phyloP scores from a whole-genome alignment of 306 rosid genomes.

The Carpinus viminea region DNA sequence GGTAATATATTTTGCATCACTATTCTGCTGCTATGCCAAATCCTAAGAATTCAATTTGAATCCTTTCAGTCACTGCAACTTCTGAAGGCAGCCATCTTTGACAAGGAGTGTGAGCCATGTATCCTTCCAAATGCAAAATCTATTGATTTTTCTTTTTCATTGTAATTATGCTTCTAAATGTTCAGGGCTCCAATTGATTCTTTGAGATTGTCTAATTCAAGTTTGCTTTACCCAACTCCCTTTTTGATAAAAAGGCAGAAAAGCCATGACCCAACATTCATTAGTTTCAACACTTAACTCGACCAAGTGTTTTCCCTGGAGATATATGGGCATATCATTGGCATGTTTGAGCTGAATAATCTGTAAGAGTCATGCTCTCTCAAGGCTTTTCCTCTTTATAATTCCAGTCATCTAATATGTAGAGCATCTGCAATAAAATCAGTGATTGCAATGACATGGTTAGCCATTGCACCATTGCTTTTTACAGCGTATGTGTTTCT shows the following conservation, averaged over 20 bases:
- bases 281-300: conserved; percentile 39
- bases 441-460: conserved; percentile 13
- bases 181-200: background rate
- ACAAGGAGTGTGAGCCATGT: conserved; percentile 80
- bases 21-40: conserved; percentile 19
- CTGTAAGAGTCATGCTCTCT: conserved; percentile 59
- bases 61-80: conserved; percentile 86
- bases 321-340: conserved; percentile 86
- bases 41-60: conserved; percentile 32
- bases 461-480: conserved; percentile 13
- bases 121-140: conserved; percentile 57
- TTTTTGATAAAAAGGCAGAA: conserved; percentile 1
- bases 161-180: conserved; percentile 20
- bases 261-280: conserved; percentile 11
- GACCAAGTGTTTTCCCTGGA: conserved; percentile 85
- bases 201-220: background rate
- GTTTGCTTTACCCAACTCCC: conserved; percentile 8
- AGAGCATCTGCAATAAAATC: conserved; percentile 20
- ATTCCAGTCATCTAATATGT: conserved; percentile 23
- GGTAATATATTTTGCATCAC: background rate
- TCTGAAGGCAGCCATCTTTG: conserved; percentile 76
- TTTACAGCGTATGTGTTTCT: conserved; percentile 17
- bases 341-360: conserved; percentile 97
- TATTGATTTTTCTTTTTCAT: conserved; percentile 24
- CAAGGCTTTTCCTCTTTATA: conserved; percentile 7